Evolutionary conservation across 495 filamentous ascomycete species (phyloP), one percentile per base, ranked within the genome.

Genomic region (Podospora sp.): DNA sequence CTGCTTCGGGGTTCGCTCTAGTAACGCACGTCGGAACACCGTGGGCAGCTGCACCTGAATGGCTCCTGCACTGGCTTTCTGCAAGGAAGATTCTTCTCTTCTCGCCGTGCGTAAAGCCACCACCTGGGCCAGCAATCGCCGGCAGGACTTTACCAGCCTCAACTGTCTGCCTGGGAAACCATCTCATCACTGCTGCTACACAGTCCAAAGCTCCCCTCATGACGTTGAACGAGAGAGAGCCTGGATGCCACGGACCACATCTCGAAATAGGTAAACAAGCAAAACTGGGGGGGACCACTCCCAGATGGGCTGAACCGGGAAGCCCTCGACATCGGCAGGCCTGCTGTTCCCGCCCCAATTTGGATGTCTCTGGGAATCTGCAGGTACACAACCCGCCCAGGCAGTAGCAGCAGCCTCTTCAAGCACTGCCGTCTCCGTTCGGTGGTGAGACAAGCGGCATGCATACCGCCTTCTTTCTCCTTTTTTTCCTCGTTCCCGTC

Each of bases 361-460:
- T 65, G 29, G 25, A n/a, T 20, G 21, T 40, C 62, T 21, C 21
- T 65, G 63, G 63, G 33, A 53, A 65, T 57, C 63, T 65, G 63
- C 63, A 65, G 63, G 63, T 65, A 65, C 62, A 18, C 16, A 29
- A 24, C 25, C n/a, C 24, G 29, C 24, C 6, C 62, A 49, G 8
- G 35, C 33, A 29, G 55, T 52, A 21, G 27, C 20, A 26, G 50
- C 40, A 18, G 33, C 25, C 59, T 21, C 29, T 33, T 50, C n/a
- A 20, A 24, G 53, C 12, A 57, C n/a, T 26, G 24, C 16, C n/a
- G 36, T 36, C n/a, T 21, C 33, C 9, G 27, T 33, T 21, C 16
- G 40, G 35, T 14, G 8, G 18, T 49, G 33, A 36, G 26, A 60
- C 57, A 36, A 33, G 26, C 26, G 18, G 35, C 56, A 59, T n/a